Evolutionary conservation across 2,329 filamentous ascomycete genomes (phyloP).

Genomic region (Calonectria ilicicola): DNA sequence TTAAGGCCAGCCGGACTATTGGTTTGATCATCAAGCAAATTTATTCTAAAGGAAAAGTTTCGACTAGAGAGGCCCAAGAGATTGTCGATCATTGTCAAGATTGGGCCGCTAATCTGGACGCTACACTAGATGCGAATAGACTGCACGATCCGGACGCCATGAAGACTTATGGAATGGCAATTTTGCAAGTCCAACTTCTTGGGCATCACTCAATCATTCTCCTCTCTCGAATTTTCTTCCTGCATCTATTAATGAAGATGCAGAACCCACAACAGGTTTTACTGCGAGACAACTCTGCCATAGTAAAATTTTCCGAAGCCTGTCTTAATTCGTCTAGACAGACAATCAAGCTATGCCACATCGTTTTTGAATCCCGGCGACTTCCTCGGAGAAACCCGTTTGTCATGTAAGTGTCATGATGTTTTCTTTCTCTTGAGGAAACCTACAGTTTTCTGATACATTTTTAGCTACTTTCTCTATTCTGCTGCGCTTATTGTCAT

Average conservation of each 20-base stretch:
- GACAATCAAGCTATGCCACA: conserved; percentile 60
- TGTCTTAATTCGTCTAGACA: conserved; percentile 64
- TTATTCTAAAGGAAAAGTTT: conserved; percentile 71
- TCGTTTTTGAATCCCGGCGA: conserved; percentile 56
- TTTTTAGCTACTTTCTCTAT: conserved; percentile 68
- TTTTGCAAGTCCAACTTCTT: conserved; percentile 72
- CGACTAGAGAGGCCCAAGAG: conserved; percentile 66
- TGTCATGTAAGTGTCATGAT: conserved; percentile 60
- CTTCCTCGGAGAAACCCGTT: conserved; percentile 67
- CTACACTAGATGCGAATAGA: conserved; percentile 59
- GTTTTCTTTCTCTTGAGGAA: background rate
- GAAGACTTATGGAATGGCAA: conserved; percentile 63
- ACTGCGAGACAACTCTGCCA: conserved; percentile 40
- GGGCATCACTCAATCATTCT: conserved; percentile 73
- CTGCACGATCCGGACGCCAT: conserved; percentile 15
- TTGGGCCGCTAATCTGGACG: conserved; percentile 50
- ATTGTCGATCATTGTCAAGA: conserved; percentile 55
- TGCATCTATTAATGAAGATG: conserved; percentile 64
- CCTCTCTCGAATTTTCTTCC: conserved; percentile 73
- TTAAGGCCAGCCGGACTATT: conserved; percentile 69
- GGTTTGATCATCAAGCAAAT: conserved; percentile 69
- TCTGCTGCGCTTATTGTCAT: conserved; percentile 65
- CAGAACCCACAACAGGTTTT: conserved; percentile 26
- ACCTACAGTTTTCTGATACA: background rate
- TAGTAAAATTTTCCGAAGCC: conserved; percentile 61